phyloP scores from a whole-genome alignment of 179 eudicot genomes.

The Gypsophila paniculata region DNA sequence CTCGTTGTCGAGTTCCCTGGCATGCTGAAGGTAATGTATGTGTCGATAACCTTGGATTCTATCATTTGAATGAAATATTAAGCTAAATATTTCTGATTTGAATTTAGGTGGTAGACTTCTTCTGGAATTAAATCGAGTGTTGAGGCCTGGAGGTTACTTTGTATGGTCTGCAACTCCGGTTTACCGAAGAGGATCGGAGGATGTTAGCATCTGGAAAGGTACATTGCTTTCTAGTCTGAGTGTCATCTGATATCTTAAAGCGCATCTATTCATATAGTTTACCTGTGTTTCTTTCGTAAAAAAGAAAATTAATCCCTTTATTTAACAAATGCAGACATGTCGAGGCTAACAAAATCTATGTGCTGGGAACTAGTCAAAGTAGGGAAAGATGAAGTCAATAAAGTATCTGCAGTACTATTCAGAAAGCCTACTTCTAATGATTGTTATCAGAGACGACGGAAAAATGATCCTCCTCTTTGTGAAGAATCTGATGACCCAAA shows the following conservation, averaged over 20 bases:
- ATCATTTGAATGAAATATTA: background rate
- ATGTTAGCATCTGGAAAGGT: slow-evolving; percentile 44
- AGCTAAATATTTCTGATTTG: background rate
- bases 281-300: background rate
- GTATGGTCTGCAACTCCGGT: slow-evolving; percentile 54
- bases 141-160: slow-evolving; percentile 52
- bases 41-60: background rate
- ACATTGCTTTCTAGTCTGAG: slow-evolving; percentile 2
- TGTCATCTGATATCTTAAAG: background rate
- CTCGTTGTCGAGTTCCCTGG: slow-evolving; percentile 51
- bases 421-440: slow-evolving; percentile 43
- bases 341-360: slow-evolving; percentile 37
- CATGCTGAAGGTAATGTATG: slow-evolving; percentile 36
- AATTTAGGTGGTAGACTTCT: slow-evolving; percentile 43
- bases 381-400: slow-evolving; percentile 34
- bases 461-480: slow-evolving; percentile 41
- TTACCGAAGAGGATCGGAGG: slow-evolving; percentile 33
- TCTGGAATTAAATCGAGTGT: slow-evolving; percentile 40
- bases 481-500: slow-evolving; percentile 39
- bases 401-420: slow-evolving; percentile 37
- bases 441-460: slow-evolving; percentile 30
- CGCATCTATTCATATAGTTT: background rate
- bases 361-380: slow-evolving; percentile 46
- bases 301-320: background rate
- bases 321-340: slow-evolving; percentile 31